Evolutionary conservation across 1,284 basidiomycete species (phyloP), one percentile per base, ranked within the genome.

Genomic region (Trichosporon asahii): DNA sequence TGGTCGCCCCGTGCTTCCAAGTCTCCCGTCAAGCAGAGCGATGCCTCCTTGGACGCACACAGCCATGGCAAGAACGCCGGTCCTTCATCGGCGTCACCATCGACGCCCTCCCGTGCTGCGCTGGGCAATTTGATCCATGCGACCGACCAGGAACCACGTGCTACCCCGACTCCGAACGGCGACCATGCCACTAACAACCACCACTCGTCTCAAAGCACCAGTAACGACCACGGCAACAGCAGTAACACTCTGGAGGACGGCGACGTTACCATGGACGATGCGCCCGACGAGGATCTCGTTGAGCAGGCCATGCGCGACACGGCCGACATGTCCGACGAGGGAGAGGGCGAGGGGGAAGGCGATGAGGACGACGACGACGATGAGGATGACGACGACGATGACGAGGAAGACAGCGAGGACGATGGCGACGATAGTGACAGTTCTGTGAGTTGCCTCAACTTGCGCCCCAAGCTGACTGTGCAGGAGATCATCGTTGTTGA

Each of bases 321-420:
- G 15, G 57, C 57, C 27, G 57, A 61, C 27, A 61, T 61, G 27
- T 61, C 57, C 15, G 57, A 61, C 91, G 85, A 91, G 89, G 57
- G 92, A 90, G 31, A 85, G 90, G 68, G 92, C 83, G 71, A 88
- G 86, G 65, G 88, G 86, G 70, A 80, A 69, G 61, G n/a, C 88
- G 91, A 80, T 87, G 66, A 82, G 72, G 73, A 77, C 75, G 69
- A 76, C 70, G 67, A 78, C 76, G 74, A 82, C 73, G 77, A 82
- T 70, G 70, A 60, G 14, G 73, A 82, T 80, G 85, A 85, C 11
- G 31, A 33, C 76, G 74, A 82, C 73, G 77, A 82, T 70, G 70
- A 57, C 21, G 70, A 57, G 15, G 73, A 81, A 80, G 85, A 85
- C 49, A 84, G 73, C 76, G 74, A 82, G 73, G 77, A 82, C 70